phyloP scores from a whole-genome alignment of 768 basidiomycete genomes.

The Russula dissimulans region DNA sequence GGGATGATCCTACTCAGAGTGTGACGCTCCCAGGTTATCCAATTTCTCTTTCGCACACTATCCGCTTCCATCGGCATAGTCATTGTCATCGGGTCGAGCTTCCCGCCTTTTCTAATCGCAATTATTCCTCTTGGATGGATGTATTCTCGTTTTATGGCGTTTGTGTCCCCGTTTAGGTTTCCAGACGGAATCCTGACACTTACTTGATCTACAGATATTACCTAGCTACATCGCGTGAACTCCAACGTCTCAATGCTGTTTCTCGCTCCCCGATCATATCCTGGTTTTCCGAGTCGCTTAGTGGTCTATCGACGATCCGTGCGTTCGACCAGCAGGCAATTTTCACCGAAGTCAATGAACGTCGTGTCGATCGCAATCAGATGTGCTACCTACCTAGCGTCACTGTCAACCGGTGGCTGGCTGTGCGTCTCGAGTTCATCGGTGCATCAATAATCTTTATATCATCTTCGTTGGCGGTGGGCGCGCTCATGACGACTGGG shows the following conservation, averaged over 20 bases:
- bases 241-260: conserved; percentile 82
- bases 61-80: conserved; percentile 51
- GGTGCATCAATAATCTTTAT: conserved; percentile 73
- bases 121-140: conserved; percentile 70
- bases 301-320: conserved; percentile 75
- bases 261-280: conserved; percentile 89
- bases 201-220: conserved; percentile 54
- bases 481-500: conserved; percentile 61
- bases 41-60: conserved; percentile 57
- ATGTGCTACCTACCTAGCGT: conserved; percentile 56
- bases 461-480: conserved; percentile 56
- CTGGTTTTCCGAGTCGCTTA: conserved; percentile 71
- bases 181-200: background rate
- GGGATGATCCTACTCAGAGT: background rate
- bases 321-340: conserved; percentile 64
- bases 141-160: conserved; percentile 76
- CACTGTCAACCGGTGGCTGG: conserved; percentile 76
- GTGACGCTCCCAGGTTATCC: conserved; percentile 40
- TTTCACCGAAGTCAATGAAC: conserved; percentile 61
- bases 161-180: conserved; percentile 21
- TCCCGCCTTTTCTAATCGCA: conserved; percentile 73
- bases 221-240: conserved; percentile 74
- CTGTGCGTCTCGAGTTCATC: conserved; percentile 74
- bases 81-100: conserved; percentile 68
- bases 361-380: conserved; percentile 78